Conservation (phyloP, 1,284 basidiomycete genomes). For the Ceratobasidium sp. region DNA sequence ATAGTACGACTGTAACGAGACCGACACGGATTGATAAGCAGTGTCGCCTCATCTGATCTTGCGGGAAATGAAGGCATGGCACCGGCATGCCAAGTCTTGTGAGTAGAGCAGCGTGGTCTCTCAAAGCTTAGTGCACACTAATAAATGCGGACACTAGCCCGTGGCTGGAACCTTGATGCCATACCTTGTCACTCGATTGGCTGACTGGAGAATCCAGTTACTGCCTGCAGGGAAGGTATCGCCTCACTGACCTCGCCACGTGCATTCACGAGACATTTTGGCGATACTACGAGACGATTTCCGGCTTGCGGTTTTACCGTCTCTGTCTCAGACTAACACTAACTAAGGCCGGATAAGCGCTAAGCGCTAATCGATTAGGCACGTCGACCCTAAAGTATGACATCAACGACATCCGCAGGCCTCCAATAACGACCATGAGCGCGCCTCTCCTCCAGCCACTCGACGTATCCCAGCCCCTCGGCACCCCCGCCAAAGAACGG, state of each 20-base stretch:
- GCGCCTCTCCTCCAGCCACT: constrained; percentile 11
- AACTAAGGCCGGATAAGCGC: neutral
- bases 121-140: neutral
- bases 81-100: neutral
- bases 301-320: constrained; percentile 19
- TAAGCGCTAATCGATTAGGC: too few relatives aligned
- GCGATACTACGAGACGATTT: constrained; percentile 17
- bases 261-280: constrained; percentile 17
- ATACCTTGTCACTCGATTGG: neutral
- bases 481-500: constrained; percentile 41
- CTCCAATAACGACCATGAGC: constrained; percentile 11
- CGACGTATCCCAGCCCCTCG: constrained; percentile 1
- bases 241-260: neutral
- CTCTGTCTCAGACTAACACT: constrained; percentile 27
- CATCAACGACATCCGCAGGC: too few relatives aligned
- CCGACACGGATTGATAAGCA: constrained; percentile 5
- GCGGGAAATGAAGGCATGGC: neutral
- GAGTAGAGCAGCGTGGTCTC: neutral
- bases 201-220: neutral
- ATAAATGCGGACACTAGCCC: neutral
- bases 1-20: neutral
- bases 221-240: constrained; percentile 1
- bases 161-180: neutral
- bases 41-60: neutral
- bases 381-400: constrained; percentile 17